Conservation (phyloP, 768 basidiomycete genomes). For the Cyclocybe cylindracea region DNA sequence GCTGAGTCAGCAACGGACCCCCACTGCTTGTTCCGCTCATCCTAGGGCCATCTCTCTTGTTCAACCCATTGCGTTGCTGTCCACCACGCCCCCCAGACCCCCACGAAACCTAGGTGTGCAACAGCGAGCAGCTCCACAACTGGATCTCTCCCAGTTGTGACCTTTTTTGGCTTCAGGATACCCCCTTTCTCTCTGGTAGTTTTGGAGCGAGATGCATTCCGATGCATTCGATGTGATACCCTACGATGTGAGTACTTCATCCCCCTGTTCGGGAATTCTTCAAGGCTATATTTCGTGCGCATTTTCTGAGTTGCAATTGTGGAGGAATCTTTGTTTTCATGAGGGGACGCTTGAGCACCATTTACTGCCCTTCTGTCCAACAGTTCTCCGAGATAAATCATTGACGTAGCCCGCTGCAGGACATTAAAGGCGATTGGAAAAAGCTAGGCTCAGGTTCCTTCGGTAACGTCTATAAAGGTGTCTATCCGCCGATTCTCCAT, state of each 20-base stretch:
- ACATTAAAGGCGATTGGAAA: constrained; percentile 87
- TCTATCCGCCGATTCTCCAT: constrained; percentile 5
- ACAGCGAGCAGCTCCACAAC: too few relatives aligned
- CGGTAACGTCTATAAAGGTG: constrained; percentile 89
- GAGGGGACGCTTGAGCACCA: neutral
- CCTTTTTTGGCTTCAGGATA: too few relatives aligned
- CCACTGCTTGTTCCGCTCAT: too few relatives aligned
- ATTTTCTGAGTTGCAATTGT: neutral
- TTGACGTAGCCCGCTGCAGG: constrained; percentile 42
- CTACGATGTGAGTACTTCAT: constrained; percentile 58
- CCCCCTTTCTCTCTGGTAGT: too few relatives aligned
- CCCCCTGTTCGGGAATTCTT: neutral
- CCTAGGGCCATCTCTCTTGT: too few relatives aligned
- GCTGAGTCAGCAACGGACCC: too few relatives aligned
- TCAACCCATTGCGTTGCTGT: too few relatives aligned
- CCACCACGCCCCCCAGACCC: too few relatives aligned
- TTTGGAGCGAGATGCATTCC: constrained; percentile 35
- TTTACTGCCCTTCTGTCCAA: neutral
- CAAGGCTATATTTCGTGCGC: neutral
- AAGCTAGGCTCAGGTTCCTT: constrained; percentile 92
- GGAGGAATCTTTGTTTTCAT: neutral
- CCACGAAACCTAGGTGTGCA: too few relatives aligned
- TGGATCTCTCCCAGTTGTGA: too few relatives aligned
- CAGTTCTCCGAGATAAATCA: neutral
- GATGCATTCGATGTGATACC: constrained; percentile 90